These are phyloP conservation scores for Rhodotorula taiwanensis DNA, from an alignment of 768 basidiomycete genomes.

Conservation along the genomic window DNA sequence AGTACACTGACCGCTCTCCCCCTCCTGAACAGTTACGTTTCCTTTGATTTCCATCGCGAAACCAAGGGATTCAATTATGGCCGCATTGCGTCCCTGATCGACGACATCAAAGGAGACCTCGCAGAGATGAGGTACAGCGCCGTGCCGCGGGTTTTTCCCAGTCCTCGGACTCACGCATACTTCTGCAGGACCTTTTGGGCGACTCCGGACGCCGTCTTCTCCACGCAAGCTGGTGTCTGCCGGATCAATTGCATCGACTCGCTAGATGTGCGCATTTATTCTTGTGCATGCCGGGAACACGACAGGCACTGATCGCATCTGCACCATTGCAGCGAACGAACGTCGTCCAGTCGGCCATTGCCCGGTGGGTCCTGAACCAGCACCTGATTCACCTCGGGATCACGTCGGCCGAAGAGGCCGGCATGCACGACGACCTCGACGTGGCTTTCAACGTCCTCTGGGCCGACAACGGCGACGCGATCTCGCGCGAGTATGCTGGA, in stretches of 20 bases:
- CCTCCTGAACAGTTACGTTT: conserved; percentile 19
- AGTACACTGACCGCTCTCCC: background rate
- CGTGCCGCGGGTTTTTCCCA: too few species aligned
- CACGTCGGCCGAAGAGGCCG: conserved; percentile 60
- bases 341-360: conserved; percentile 63
- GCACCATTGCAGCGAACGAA: conserved; percentile 32
- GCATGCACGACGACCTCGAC: conserved; percentile 58
- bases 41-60: conserved; percentile 44
- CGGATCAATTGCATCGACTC: conserved; percentile 40
- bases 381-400: conserved; percentile 48
- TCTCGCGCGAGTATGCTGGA: conserved; percentile 69
- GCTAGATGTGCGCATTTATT: conserved; percentile 26
- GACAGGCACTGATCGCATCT: too few species aligned
- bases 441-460: conserved; percentile 83
- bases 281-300: too few species aligned
- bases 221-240: conserved; percentile 31
- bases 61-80: conserved; percentile 67
- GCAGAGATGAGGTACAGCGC: conserved; percentile 28
- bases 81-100: conserved; percentile 31
- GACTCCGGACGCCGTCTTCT: conserved; percentile 14
- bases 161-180: background rate
- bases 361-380: conserved; percentile 61
- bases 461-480: conserved; percentile 97
- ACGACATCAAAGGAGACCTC: conserved; percentile 29
- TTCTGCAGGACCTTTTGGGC: conserved; percentile 37